Percentiles rank a stretch among this genome's conserved stretches.
Evolutionary conservation across 1,284 basidiomycete genomes (phyloP).

Genomic region (Leccinum variabile): DNA sequence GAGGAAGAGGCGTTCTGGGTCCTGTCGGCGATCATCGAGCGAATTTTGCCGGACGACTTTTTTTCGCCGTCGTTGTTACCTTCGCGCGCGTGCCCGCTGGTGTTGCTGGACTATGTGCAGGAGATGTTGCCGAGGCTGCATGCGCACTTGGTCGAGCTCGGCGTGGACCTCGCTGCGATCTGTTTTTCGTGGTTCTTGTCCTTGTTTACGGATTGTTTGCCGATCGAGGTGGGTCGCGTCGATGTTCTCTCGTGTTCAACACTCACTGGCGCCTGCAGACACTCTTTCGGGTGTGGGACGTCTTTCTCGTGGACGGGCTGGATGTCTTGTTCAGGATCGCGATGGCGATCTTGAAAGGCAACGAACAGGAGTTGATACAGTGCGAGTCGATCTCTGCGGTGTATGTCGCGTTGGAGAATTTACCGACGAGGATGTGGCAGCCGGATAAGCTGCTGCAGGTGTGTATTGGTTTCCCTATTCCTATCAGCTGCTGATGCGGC

Average conservation of each 20-base stretch:
- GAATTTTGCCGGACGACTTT: conserved; percentile 80
- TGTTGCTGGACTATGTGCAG: conserved; percentile 84
- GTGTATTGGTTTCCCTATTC: neutral
- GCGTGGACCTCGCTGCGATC: conserved; percentile 89
- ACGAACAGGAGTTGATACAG: conserved; percentile 79
- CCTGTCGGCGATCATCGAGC: conserved; percentile 85
- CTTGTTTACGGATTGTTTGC: conserved; percentile 94
- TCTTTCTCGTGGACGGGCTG: conserved; percentile 93
- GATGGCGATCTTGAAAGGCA: conserved; percentile 80
- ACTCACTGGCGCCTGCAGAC: conserved; percentile 49
- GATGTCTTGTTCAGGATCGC: conserved; percentile 92
- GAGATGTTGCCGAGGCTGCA: conserved; percentile 77
- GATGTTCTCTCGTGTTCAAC: neutral
- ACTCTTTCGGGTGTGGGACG: conserved; percentile 89
- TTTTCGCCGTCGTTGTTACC: conserved; percentile 83
- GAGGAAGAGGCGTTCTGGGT: conserved; percentile 99
- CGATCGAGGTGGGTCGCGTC: conserved; percentile 73
- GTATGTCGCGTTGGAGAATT: conserved; percentile 70
- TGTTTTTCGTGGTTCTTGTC: conserved; percentile 99
- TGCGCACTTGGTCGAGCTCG: conserved; percentile 74
- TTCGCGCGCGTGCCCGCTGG: conserved; percentile 91
- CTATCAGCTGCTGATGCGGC: neutral
- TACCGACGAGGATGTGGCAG: conserved; percentile 91
- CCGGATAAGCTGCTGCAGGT: conserved; percentile 89
- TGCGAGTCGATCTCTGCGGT: conserved; percentile 85